Base-by-base conservation (phyloP, 176 grass and related monocot genomes). In the Areca catechu region DNA sequence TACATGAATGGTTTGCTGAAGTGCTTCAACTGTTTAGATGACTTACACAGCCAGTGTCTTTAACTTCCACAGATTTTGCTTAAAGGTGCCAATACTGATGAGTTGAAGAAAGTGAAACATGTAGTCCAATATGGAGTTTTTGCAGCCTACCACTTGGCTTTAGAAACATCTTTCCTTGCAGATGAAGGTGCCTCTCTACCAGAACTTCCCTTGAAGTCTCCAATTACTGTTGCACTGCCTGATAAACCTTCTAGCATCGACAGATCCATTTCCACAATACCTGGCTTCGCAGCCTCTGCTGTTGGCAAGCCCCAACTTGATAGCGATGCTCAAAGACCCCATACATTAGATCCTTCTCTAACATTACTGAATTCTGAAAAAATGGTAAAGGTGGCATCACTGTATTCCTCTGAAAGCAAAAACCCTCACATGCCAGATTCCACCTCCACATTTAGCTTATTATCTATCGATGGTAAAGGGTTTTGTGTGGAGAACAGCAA, bases 151-250 rank as follows among this genome's bases (percentile, higher is more conserved):
- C 92, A 97, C 64, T 65, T 90, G 70, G 81, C 93, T 3, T 74
- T 92, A 68, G 93, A 98, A 83, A 98, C 84, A 78, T 98, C 84
- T 80, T 98, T 98, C 74, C 84, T 98, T 71, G 88, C 79, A 77
- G 93, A 92, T 80, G 93, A 98, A 84, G 78, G 84, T 62, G 86
- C 93, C 19, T 82, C 70, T 63, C 56, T 89, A 70, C 78, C 78
- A 63, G 93, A 92, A 83, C 57, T 84, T 77, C 76, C 86, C 29
- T 71, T 80, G 48, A 70, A 79, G 71, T 81, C 87, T 72, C 84
- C 93, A 76, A 51, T 92, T 64, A 80, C 74, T 76, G 92, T 91
- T 61, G 76, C 81, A 27, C 76, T 88, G 65, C 88, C 81, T 56
- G 68, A 98, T 69, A 98, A 80, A 62, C 70, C 70, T 16, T 85